Evolutionary conservation across 1,284 basidiomycete species (phyloP).

Genomic region (Apiotrichum sp.): DNA sequence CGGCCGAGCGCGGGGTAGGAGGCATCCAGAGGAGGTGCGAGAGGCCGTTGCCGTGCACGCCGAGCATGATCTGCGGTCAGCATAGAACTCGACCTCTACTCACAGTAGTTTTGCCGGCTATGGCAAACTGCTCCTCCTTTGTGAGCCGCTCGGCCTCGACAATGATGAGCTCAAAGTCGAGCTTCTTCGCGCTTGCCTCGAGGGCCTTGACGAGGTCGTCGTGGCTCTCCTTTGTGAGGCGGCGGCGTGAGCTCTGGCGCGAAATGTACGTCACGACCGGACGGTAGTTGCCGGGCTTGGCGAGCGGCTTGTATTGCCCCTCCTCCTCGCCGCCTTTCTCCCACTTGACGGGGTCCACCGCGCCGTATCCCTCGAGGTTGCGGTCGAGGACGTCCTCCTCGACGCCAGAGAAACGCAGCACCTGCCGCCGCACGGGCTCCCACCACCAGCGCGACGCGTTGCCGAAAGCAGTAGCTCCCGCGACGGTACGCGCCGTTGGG

Average conservation of each 20-base stretch:
- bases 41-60: conserved; percentile 48
- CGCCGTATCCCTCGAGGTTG: conserved; percentile 43
- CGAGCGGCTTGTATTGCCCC: conserved; percentile 24
- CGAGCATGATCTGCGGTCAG: conserved; percentile 38
- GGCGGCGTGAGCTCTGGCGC: conserved; percentile 57
- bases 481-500: conserved; percentile 59
- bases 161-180: conserved; percentile 58
- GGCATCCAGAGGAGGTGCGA: conserved; percentile 49
- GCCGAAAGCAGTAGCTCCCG: conserved; percentile 45
- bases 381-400: conserved; percentile 40
- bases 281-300: conserved; percentile 33
- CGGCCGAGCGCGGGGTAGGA: conserved; percentile 42
- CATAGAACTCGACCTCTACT: conserved; percentile 5
- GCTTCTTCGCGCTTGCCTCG: conserved; percentile 53
- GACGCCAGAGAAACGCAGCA: conserved; percentile 60
- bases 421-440: conserved; percentile 58
- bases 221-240: conserved; percentile 59
- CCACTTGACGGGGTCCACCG: conserved; percentile 31
- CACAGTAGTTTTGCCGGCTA: conserved; percentile 41
- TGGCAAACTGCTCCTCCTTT: conserved; percentile 45
- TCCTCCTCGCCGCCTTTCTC: conserved; percentile 25
- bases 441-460: conserved; percentile 57
- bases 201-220: conserved; percentile 56
- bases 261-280: conserved; percentile 70
- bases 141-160: conserved; percentile 43